phyloP scores from a whole-genome alignment of 2,329 filamentous ascomycete genomes.

The Claviceps pazoutovae region DNA sequence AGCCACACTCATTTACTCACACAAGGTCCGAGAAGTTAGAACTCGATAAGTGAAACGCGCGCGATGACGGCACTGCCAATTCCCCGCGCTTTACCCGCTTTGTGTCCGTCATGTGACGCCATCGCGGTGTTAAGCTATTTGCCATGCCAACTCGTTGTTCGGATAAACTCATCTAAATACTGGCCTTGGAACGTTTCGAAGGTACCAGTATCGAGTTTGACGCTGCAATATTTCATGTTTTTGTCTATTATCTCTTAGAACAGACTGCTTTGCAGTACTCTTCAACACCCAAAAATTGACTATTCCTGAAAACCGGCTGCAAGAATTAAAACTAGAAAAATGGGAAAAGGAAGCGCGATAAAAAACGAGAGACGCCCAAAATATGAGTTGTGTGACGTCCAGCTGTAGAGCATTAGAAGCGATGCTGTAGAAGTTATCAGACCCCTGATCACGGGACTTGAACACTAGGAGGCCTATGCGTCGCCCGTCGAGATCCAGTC shows the following conservation, averaged over 20 bases:
- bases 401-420: neutral
- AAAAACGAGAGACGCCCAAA: conserved; percentile 1
- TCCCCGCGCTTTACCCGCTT: conserved; percentile 15
- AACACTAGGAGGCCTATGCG: neutral
- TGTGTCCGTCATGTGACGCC: conserved; percentile 18
- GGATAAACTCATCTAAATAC: neutral
- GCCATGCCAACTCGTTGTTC: neutral
- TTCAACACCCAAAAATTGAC: conserved; percentile 2
- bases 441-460: neutral
- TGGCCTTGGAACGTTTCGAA: neutral
- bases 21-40: neutral
- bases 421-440: neutral
- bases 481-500: neutral
- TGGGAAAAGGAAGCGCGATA: neutral
- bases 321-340: neutral
- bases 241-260: neutral
- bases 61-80: conserved; percentile 20
- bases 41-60: conserved; percentile 1
- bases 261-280: conserved; percentile 1
- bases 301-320: neutral
- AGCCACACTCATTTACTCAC: neutral
- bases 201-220: neutral
- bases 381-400: neutral
- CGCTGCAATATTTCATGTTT: conserved; percentile 7
- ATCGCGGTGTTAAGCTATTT: neutral